Conservation (phyloP, 495 filamentous ascomycete genomes). For the Jackrogersella multiformis region DNA sequence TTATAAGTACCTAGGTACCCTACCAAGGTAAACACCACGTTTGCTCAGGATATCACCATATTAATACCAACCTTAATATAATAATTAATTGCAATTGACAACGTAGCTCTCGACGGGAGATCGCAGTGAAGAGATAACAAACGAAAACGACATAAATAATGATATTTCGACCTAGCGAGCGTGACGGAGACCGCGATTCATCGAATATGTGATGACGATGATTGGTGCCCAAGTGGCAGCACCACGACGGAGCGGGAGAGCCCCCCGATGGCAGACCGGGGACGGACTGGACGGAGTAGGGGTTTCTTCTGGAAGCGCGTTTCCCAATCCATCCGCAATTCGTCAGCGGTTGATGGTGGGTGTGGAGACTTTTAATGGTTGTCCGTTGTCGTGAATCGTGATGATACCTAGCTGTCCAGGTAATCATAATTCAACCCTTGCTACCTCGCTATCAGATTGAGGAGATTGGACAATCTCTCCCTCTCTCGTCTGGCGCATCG, state of each 20-base stretch:
- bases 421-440: conserved; percentile 12
- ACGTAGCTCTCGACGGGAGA: conserved; percentile 5
- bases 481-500: too few species aligned
- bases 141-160: conserved; percentile 8
- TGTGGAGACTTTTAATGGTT: conserved; percentile 10
- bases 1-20: neutral
- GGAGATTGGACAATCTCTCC: conserved; percentile 34
- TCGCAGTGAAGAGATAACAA: conserved; percentile 17
- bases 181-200: conserved; percentile 21
- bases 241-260: conserved; percentile 9
- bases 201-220: too few species aligned
- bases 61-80: conserved; percentile 5
- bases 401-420: neutral
- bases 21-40: neutral
- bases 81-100: conserved; percentile 17
- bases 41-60: neutral
- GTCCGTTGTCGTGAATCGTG: neutral
- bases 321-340: conserved; percentile 22
- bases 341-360: conserved; percentile 16
- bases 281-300: neutral
- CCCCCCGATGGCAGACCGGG: conserved; percentile 9
- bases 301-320: conserved; percentile 13
- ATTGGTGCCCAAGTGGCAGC: conserved; percentile 1
- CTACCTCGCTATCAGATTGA: conserved; percentile 29
- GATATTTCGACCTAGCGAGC: conserved; percentile 5